Evolutionary conservation across 805 yeast genomes (phyloP).

Genomic region (Candida hungchunana): DNA sequence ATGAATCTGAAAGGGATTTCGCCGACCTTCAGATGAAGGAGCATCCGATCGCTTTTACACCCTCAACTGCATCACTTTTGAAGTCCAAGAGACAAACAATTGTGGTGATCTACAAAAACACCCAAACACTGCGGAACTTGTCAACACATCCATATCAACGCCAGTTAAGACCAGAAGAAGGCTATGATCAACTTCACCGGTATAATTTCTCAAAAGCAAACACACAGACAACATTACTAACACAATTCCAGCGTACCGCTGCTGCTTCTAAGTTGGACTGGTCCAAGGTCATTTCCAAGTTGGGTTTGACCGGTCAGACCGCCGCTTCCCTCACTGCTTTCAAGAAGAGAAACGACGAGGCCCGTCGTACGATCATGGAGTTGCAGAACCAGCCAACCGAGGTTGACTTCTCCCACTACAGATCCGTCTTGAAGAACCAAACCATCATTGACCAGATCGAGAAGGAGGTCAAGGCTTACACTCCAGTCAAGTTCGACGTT

Average conservation of each 20-base stretch:
- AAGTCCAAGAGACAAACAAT: not conserved
- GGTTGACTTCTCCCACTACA: conserved; percentile 82
- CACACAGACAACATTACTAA: conserved; percentile 22
- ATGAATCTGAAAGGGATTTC: too few relatives aligned
- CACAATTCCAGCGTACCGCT: conserved; percentile 36
- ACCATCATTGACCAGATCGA: conserved; percentile 78
- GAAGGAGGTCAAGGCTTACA: conserved; percentile 66
- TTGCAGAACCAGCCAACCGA: conserved; percentile 67
- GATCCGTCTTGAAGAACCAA: conserved; percentile 74
- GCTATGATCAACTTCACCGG: too few relatives aligned
- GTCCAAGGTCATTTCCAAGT: conserved; percentile 82
- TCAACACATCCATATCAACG: too few relatives aligned
- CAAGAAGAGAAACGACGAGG: conserved; percentile 98
- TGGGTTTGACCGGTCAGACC: conserved; percentile 91
- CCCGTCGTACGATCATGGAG: conserved; percentile 74
- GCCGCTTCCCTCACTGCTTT: conserved; percentile 84
- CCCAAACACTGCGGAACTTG: not conserved
- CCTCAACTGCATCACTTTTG: too few relatives aligned
- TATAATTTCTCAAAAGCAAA: too few relatives aligned
- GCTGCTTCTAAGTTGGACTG: conserved; percentile 90
- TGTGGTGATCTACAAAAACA: not conserved
- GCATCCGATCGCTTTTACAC: too few relatives aligned
- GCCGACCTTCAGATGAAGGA: too few relatives aligned
- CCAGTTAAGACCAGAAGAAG: too few relatives aligned
- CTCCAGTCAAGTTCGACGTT: conserved; percentile 82